A percentile compares a stretch with the other conserved stretches of the same genome.
These are phyloP conservation scores for Beauveria sp. DNA, from an alignment of 2,329 filamentous ascomycete species.

Conservation along the genomic window DNA sequence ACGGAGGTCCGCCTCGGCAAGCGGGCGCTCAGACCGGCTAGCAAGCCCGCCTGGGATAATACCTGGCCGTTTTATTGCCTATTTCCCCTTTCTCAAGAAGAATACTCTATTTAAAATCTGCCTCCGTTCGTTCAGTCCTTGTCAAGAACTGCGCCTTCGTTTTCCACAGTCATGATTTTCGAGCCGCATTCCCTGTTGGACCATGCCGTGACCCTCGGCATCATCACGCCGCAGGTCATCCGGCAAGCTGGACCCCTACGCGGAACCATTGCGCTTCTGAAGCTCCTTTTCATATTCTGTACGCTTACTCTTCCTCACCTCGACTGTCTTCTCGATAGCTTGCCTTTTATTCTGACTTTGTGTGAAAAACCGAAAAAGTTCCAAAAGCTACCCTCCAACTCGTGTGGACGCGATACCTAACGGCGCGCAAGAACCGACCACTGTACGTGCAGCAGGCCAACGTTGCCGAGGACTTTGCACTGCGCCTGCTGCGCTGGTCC, in stretches of 20 bases:
- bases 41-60: not conserved
- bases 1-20: not conserved
- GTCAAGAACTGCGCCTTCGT: not conserved
- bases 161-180: not conserved
- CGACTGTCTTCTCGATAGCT: not conserved
- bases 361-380: not conserved
- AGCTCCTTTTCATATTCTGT: not conserved
- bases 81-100: not conserved
- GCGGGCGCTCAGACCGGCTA: not conserved
- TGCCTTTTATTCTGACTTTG: not conserved
- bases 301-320: not conserved
- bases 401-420: slow-evolving; percentile 6
- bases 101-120: not conserved
- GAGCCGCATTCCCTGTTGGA: slow-evolving; percentile 4
- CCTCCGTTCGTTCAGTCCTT: not conserved
- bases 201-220: not conserved
- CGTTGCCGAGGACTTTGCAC: not conserved
- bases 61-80: not conserved
- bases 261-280: not conserved
- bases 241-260: not conserved
- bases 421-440: not conserved
- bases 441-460: slow-evolving; percentile 5
- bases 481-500: slow-evolving; percentile 4
- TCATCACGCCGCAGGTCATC: not conserved
- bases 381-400: slow-evolving; percentile 3